A percentile compares a stretch with the other conserved stretches of the same genome.
These are phyloP conservation scores for Colletotrichum coccodes DNA, from an alignment of 2,329 filamentous ascomycete genomes.

Conservation along the genomic window DNA sequence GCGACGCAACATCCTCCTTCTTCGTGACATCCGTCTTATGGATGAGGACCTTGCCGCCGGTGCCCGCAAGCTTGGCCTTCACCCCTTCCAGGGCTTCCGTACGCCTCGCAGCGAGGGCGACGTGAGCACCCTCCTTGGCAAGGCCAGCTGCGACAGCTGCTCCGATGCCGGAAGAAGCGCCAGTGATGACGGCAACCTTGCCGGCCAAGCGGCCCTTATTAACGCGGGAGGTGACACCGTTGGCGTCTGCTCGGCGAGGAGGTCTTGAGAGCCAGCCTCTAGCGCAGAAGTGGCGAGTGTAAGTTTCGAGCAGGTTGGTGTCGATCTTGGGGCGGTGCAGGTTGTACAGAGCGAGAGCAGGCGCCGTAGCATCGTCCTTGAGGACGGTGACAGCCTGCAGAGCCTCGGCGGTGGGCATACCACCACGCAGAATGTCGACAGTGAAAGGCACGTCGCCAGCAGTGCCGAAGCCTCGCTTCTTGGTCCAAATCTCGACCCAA, in stretches of 20 bases:
- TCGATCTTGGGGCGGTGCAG: conserved; percentile 77
- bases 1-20: conserved; percentile 71
- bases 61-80: conserved; percentile 65
- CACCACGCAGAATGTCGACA: conserved; percentile 80
- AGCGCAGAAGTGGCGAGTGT: conserved; percentile 83
- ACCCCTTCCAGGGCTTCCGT: conserved; percentile 74
- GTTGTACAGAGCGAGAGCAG: conserved; percentile 61
- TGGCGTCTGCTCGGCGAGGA: conserved; percentile 58
- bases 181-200: conserved; percentile 80
- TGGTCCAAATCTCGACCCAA: conserved; percentile 79
- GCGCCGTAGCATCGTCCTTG: conserved; percentile 74
- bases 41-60: conserved; percentile 72
- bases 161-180: conserved; percentile 83
- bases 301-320: conserved; percentile 76
- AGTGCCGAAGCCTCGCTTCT: conserved; percentile 72
- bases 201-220: conserved; percentile 71
- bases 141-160: conserved; percentile 78
- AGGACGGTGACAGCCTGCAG: conserved; percentile 78
- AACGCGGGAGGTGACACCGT: conserved; percentile 33
- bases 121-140: conserved; percentile 75
- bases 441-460: conserved; percentile 79
- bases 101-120: conserved; percentile 78
- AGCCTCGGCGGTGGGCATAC: conserved; percentile 82
- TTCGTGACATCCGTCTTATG: conserved; percentile 80
- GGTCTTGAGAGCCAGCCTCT: conserved; percentile 78